Evolutionary conservation across 1,139 yeast genomes (phyloP), one percentile per base, ranked within the genome.

Genomic region (Taiozyma sp.): DNA sequence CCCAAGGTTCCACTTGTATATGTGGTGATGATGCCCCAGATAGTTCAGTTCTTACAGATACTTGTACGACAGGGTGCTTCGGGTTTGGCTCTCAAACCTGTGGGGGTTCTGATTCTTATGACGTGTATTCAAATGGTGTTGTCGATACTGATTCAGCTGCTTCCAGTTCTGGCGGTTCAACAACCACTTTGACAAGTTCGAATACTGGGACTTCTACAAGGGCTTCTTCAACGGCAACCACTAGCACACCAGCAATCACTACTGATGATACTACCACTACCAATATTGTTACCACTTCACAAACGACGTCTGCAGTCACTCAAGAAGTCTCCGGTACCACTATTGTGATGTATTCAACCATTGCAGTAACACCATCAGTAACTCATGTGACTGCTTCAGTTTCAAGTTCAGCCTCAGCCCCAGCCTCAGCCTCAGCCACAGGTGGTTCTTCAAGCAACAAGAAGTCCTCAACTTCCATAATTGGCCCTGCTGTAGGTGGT

Each of bases 21-120:
- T 88, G 96, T 67, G 87, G 91, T 53, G 62, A 69, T 53, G 56
- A 69, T 0, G 62, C 73, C 21, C 95, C 96, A 1, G 45, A 45
- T 5, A 56, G 73, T 2, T 56, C 68, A 21, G 58, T 56, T 32
- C 48, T 61, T n/a, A 53, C 71, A 13, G 48, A 54, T 10, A 51
- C 56, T 32, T 85, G 93, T 68, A 59, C 66, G 54, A 61, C 61
- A 2, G 50, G 58, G 1, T 85, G 93, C 65, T 56, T 65, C 40
- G 89, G 87, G 10, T 85, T 70, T 59, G 75, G 73, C 14, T 3
- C 43, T 1, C 79, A 75, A 41, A 70, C 53, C 29, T 85, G 91
- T 65, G 91, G 91, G 51, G 88, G 88, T 14, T 10, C 62, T 8
- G 57, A 57, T 50, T 71, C 74, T 7, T 80, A 72, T 64, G 63